phyloP scores from a whole-genome alignment of 2,329 filamentous ascomycete species.

The Zymoseptoria passerinii region DNA sequence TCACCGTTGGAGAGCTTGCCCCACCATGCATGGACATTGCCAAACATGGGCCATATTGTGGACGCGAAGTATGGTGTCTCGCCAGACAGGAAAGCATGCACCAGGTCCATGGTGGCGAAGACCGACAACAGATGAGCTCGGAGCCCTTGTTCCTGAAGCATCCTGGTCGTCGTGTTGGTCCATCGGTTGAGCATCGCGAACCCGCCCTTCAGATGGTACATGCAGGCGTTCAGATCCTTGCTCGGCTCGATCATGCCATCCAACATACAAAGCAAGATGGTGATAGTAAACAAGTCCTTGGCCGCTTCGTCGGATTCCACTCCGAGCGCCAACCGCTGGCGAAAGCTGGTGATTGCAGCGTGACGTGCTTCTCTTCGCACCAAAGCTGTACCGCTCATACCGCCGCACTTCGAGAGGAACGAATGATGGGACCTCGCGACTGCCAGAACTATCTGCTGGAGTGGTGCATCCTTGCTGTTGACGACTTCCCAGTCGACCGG shows the following conservation, averaged over 20 bases:
- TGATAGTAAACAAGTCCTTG: constrained; percentile 9
- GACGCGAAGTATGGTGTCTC: constrained; percentile 10
- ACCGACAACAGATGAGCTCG: constrained; percentile 10
- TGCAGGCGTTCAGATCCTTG: constrained; percentile 8
- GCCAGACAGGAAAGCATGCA: constrained; percentile 8
- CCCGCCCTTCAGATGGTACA: constrained; percentile 11
- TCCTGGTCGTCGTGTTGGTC: constrained; percentile 5
- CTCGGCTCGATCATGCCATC: constrained; percentile 14
- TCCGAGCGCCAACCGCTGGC: constrained; percentile 4
- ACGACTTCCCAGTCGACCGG: constrained; percentile 5
- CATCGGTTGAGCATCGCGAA: constrained; percentile 15
- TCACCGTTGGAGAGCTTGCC: constrained; percentile 4
- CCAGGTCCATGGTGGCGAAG: constrained; percentile 11
- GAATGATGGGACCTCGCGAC: constrained; percentile 12
- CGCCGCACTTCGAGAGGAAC: constrained; percentile 5
- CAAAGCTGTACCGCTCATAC: constrained; percentile 2
- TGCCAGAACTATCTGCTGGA: constrained; percentile 9
- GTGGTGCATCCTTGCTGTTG: constrained; percentile 2
- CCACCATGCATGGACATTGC: constrained; percentile 11
- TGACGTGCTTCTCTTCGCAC: constrained; percentile 7
- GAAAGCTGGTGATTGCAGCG: constrained; percentile 9
- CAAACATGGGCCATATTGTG: constrained; percentile 6
- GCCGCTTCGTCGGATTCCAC: constrained; percentile 3
- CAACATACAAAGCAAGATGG: constrained; percentile 9
- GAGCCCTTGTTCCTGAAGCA: constrained; percentile 8